Evolutionary conservation across 345 rosid species (phyloP).

Genomic region (Corymbia maculata): DNA sequence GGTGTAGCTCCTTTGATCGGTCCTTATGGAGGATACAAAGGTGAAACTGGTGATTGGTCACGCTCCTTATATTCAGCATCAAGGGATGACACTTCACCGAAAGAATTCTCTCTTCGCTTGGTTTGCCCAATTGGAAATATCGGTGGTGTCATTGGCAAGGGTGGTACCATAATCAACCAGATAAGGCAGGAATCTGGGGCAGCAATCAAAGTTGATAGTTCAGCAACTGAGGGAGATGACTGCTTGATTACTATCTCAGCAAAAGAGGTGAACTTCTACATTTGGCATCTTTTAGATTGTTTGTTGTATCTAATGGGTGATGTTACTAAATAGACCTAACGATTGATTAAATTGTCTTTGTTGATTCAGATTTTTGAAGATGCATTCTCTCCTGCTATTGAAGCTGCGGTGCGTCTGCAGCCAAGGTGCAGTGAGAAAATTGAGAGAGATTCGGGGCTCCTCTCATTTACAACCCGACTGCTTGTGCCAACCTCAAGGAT

Average conservation of each 20-base stretch:
- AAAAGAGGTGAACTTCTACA: constrained; percentile 53
- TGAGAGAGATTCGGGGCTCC: constrained; percentile 92
- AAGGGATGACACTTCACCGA: constrained; percentile 64
- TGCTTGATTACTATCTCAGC: constrained; percentile 79
- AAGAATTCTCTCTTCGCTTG: constrained; percentile 70
- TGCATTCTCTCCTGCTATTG: constrained; percentile 71
- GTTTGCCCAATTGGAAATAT: constrained; percentile 77
- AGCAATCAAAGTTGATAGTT: constrained; percentile 80
- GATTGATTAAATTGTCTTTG: neutral
- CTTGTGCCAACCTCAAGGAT: constrained; percentile 88
- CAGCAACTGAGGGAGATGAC: constrained; percentile 77
- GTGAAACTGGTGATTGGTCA: constrained; percentile 74
- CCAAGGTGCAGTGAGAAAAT: constrained; percentile 88
- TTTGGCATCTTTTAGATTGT: neutral
- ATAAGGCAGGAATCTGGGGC: constrained; percentile 90
- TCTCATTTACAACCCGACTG: constrained; percentile 83
- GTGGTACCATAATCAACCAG: constrained; percentile 86
- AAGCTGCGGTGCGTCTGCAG: constrained; percentile 84
- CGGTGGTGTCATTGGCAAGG: constrained; percentile 93
- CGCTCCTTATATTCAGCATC: constrained; percentile 72
- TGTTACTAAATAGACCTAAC: neutral
- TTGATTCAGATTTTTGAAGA: constrained; percentile 66
- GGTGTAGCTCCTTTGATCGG: constrained; percentile 72
- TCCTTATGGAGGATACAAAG: constrained; percentile 78
- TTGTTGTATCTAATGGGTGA: neutral